Evolutionary conservation across 805 yeast genomes (phyloP).

Genomic region (Tetrapisispora namnaoensis): DNA sequence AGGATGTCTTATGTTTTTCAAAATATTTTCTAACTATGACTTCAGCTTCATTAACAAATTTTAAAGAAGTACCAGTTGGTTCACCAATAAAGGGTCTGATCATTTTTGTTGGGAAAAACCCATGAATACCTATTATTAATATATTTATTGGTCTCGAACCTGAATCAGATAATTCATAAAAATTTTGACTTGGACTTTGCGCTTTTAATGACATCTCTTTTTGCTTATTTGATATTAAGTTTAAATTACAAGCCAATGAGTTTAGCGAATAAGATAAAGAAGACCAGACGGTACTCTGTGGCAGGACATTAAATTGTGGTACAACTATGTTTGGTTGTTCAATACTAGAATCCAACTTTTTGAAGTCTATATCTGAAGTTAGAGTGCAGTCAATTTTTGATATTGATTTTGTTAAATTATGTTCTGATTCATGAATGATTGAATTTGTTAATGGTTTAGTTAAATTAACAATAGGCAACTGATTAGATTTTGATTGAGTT

Average conservation of each 20-base stretch:
- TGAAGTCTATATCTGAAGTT: not conserved
- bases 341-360: slow-evolving; percentile 1
- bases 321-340: slow-evolving; percentile 23
- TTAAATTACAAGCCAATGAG: slow-evolving; percentile 10
- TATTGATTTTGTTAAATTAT: not conserved
- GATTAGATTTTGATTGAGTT: not conserved
- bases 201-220: slow-evolving; percentile 11
- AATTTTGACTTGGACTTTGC: slow-evolving; percentile 11
- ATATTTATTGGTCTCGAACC: slow-evolving; percentile 41
- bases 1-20: slow-evolving; percentile 28
- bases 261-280: slow-evolving; percentile 12
- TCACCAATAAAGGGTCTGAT: slow-evolving; percentile 83
- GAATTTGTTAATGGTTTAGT: slow-evolving; percentile 3
- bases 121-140: slow-evolving; percentile 87
- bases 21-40: slow-evolving; percentile 64
- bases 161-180: slow-evolving; percentile 13
- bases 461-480: not conserved
- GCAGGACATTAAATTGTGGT: slow-evolving; percentile 25
- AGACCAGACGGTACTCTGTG: slow-evolving; percentile 19
- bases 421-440: not conserved
- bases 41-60: slow-evolving; percentile 88
- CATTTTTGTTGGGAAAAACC: slow-evolving; percentile 85
- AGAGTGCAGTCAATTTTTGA: slow-evolving; percentile 3
- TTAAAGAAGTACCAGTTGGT: slow-evolving; percentile 91
- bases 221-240: not conserved